A percentile compares a stretch with the other conserved stretches of the same genome.
Conservation (phyloP, 176 grass and related monocot genomes). For the Bolboschoenus planiculmis region DNA sequence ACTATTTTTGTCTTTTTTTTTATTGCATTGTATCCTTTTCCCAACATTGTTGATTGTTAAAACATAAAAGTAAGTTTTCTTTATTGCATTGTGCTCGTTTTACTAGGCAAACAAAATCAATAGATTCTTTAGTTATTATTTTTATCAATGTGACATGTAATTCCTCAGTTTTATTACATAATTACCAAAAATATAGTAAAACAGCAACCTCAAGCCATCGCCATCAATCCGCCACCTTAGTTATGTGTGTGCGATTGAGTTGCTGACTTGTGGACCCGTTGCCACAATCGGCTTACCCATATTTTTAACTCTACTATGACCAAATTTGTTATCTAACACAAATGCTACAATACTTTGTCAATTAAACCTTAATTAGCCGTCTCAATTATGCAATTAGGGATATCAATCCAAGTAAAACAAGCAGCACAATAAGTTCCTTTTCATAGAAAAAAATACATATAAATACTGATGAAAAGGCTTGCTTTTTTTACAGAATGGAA, state of each 20-base stretch:
- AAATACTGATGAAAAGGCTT: neutral
- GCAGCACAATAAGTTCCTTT: neutral
- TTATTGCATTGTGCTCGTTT: neutral
- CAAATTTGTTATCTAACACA: neutral
- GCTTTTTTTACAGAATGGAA: neutral
- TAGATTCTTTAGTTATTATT: neutral
- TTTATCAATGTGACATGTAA: neutral
- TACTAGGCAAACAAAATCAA: neutral
- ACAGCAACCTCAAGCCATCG: neutral
- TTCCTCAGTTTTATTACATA: neutral
- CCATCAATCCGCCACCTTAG: neutral
- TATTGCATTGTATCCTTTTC: neutral
- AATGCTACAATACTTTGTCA: neutral
- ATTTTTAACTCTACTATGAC: neutral
- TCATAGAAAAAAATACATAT: neutral
- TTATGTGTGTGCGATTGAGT: neutral
- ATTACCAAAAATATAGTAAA: neutral
- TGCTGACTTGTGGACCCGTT: neutral
- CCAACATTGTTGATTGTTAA: neutral
- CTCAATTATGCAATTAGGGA: neutral
- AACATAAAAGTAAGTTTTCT: no score
- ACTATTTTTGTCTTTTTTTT: neutral
- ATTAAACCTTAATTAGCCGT: neutral
- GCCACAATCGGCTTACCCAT: neutral
- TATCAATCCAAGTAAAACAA: neutral